phyloP scores from a whole-genome alignment of 805 yeast species.

The Scheffersomyces lignosus region DNA sequence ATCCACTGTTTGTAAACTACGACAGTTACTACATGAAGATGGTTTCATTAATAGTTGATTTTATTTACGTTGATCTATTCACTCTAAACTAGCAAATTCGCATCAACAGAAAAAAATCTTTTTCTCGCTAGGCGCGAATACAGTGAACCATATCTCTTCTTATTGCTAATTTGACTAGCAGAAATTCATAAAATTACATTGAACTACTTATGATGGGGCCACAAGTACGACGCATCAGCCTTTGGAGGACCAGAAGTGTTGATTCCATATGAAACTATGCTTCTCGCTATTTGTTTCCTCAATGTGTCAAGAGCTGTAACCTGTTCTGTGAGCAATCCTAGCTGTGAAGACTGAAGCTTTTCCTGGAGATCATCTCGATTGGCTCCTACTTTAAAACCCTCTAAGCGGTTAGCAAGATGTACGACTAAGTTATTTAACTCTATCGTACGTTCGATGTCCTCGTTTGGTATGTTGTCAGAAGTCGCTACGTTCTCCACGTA shows the following conservation, averaged over 20 bases:
- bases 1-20: too few species aligned
- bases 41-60: too few species aligned
- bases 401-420: slow-evolving; percentile 26
- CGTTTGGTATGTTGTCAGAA: slow-evolving; percentile 2
- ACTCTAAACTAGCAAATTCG: too few species aligned
- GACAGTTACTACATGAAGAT: too few species aligned
- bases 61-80: too few species aligned
- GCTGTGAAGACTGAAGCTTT: slow-evolving; percentile 23
- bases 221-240: not conserved
- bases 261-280: slow-evolving; percentile 9
- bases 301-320: slow-evolving; percentile 22
- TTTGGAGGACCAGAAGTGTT: not conserved
- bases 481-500: slow-evolving; percentile 9
- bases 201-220: too few species aligned
- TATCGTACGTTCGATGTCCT: slow-evolving; percentile 10
- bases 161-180: too few species aligned
- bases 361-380: slow-evolving; percentile 8
- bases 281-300: slow-evolving; percentile 14
- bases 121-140: too few species aligned
- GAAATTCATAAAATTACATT: too few species aligned
- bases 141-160: too few species aligned
- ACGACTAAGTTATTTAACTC: slow-evolving; percentile 24
- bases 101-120: too few species aligned
- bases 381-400: slow-evolving; percentile 11
- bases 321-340: slow-evolving; percentile 33